Evolutionary conservation across 495 filamentous ascomycete species (phyloP), one percentile per base, ranked within the genome.

Genomic region (Talaromyces thailandensis): DNA sequence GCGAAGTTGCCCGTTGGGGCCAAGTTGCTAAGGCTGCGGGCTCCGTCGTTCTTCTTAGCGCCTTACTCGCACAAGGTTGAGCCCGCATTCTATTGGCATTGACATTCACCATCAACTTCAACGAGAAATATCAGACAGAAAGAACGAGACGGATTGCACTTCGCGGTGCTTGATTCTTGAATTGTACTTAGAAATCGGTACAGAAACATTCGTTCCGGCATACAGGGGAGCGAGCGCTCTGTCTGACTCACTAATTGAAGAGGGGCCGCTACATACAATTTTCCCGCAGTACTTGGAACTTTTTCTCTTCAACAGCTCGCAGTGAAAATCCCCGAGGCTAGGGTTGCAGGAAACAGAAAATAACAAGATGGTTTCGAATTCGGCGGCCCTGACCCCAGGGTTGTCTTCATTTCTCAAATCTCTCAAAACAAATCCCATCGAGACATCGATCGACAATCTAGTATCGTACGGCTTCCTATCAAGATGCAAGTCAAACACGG

Each of bases 381-480:
- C 75, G 35, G 72, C 71, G 52, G 70, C 76, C 57, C 71, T 82
- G 66, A 82, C 89, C 64, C 91, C 92, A 6, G 87, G 83, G 63
- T 74, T 96, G 62, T 80, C 86, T 60, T 86, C 85, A 43, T 92
- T 90, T 67, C 81, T 95, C 59, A 90, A 88, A 68, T 88, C 88
- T 0, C 77, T 96, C 61, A 93, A 86, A 65, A 79, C 79, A 53
- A 86, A 82, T 61, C 79, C 86, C 16, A 81, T 92, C 25, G 91
- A 96, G 62, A 81, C 87, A 25, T 93, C 89, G 1, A 88, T 93
- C 61, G 90, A 95, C 67, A 81, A 85, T 61, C 76, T 96, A 61
- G 85, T 93, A 62, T 89, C 88, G 90, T 96, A 74, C 65, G 88
- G 73, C 35, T 63, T 58, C 61, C 23, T 51, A 23, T 29, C 52